A percentile compares a stretch with the other conserved stretches of the same genome.
Conservation (phyloP, 2,329 filamentous ascomycete genomes). For the Bipolaris victoriae region DNA sequence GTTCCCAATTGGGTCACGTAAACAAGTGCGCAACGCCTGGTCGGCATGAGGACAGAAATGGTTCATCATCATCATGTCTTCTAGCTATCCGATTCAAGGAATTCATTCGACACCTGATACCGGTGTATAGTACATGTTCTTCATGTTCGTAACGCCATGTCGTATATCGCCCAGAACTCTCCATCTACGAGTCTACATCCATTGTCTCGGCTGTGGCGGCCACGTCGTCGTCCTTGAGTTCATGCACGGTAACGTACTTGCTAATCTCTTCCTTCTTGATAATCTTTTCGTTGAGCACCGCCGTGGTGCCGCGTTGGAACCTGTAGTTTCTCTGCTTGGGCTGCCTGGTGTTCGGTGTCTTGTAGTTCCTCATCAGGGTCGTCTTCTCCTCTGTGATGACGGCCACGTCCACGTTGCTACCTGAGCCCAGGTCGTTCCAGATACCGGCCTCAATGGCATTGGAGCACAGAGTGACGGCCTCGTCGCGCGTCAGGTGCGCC, state of each 20-base stretch:
- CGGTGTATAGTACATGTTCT: conserved; percentile 29
- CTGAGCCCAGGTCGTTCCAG: conserved; percentile 97
- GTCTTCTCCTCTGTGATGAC: conserved; percentile 97
- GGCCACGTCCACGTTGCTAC: conserved; percentile 96
- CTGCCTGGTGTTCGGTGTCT: conserved; percentile 88
- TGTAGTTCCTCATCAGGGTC: conserved; percentile 87
- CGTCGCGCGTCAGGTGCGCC: conserved; percentile 73
- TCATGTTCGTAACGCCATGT: conserved; percentile 29
- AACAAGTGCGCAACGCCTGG: neutral
- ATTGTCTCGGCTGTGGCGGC: conserved; percentile 66
- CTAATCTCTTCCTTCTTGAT: conserved; percentile 93
- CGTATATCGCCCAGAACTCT: neutral
- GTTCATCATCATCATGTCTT: conserved; percentile 25
- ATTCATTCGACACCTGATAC: conserved; percentile 1
- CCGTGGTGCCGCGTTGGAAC: conserved; percentile 91
- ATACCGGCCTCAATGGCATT: conserved; percentile 96
- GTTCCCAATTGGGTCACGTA: neutral
- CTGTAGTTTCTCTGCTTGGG: conserved; percentile 93
- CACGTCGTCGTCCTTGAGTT: conserved; percentile 74
- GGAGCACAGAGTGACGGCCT: conserved; percentile 80
- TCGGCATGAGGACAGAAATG: neutral
- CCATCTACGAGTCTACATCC: conserved; percentile 62
- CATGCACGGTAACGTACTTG: conserved; percentile 91
- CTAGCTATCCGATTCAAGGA: conserved; percentile 16
- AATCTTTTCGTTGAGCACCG: conserved; percentile 92